These are phyloP conservation scores for Paraphoma sp. DNA, from an alignment of 2,329 filamentous ascomycete genomes.

Conservation along the genomic window DNA sequence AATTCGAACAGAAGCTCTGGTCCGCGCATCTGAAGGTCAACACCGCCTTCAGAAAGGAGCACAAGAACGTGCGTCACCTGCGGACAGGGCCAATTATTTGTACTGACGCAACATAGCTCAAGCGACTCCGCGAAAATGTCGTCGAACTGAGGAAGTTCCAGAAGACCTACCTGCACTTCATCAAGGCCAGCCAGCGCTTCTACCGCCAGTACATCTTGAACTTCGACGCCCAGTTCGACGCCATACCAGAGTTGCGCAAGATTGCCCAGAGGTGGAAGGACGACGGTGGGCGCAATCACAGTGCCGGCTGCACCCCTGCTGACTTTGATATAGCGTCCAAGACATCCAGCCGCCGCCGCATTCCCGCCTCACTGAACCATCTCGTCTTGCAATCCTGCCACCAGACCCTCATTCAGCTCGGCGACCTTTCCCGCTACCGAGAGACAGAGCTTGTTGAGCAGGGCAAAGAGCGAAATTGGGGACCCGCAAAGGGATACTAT, in stretches of 20 bases:
- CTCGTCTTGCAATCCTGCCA: conserved; percentile 78
- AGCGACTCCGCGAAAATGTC: conserved; percentile 59
- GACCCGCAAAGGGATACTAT: conserved; percentile 84
- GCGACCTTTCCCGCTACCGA: conserved; percentile 89
- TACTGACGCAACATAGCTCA: conserved; percentile 47
- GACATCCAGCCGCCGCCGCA: conserved; percentile 32
- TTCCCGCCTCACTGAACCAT: conserved; percentile 60
- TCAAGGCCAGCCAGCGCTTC: conserved; percentile 86
- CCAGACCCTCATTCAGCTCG: conserved; percentile 82
- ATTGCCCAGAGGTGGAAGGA: conserved; percentile 57
- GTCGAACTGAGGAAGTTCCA: conserved; percentile 78
- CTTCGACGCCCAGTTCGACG: conserved; percentile 67
- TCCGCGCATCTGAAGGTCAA: conserved; percentile 79
- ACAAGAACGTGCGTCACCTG: conserved; percentile 28
- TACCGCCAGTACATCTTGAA: conserved; percentile 86
- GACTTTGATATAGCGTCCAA: conserved; percentile 48
- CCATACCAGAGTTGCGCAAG: conserved; percentile 64
- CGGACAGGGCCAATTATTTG: neutral
- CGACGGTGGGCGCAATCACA: conserved; percentile 30
- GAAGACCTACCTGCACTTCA: conserved; percentile 81
- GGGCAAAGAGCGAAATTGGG: conserved; percentile 75
- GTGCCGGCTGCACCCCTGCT: conserved; percentile 20
- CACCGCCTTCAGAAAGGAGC: conserved; percentile 73
- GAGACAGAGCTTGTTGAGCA: conserved; percentile 72
- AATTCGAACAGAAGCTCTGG: conserved; percentile 79